Base-by-base conservation (phyloP, 495 filamentous ascomycete species). In the Letharia columbiana region DNA sequence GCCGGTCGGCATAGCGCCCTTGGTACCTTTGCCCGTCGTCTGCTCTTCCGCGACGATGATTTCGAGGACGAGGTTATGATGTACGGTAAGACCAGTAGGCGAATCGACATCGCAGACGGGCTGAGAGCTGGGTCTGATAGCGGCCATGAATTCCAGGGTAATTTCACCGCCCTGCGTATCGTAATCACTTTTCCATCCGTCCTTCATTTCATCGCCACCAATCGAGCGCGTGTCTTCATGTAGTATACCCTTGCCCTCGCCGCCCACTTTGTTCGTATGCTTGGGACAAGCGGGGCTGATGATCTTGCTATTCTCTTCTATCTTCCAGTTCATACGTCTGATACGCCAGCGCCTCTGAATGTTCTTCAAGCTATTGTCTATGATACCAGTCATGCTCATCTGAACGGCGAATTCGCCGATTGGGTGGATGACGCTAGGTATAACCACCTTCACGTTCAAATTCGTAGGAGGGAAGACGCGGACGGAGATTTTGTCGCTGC, bases 121-220 rank as follows among this genome's bases (percentile, higher is more conserved):
- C 62, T 87, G 85, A 71, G 73, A 75, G 67, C 77, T 75, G 13
- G 85, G 80, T 72, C 84, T 79, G 71, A 95, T 83, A 67, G 76
- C 78, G 63, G 88, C 91, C 54, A 87, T 82, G 76, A 97, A 88
- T 72, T 96, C 90, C 76, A 91, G 81, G 68, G 91, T 90, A 71
- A 96, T 90, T 66, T 82, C 81, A 65, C 89, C 89, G 65, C 88
- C 88, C 4, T 78, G 76, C 31, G 79, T 80, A 42, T 82, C 82
- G 73, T 91, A 98, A 75, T 96, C 92, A n/a, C 87, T 86, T 77
- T 99, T 99, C 94, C 94, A 99, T n/a, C 93, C 93, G 7, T 71
- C 80, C 76, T 90, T 91, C 70, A 93, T 73, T 70, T 93, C 91
- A 5, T 86, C 87, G 65, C 80, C 79, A 37, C 86, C 91, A 68